phyloP scores from a whole-genome alignment of 768 basidiomycete species.

The Rhodosporidiobolus odoratus region DNA sequence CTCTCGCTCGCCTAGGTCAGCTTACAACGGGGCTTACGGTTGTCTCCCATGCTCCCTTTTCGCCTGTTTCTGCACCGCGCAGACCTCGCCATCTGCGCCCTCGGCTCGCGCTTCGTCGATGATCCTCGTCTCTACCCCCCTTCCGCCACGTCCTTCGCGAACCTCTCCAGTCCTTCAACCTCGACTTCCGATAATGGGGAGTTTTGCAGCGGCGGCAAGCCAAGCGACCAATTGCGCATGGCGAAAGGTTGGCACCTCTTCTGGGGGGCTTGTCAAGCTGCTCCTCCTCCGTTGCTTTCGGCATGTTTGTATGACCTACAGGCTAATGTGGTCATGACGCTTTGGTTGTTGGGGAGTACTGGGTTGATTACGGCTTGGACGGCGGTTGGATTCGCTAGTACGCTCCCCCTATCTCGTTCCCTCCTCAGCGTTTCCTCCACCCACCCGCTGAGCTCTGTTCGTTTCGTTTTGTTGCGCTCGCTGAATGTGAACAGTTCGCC shows the following conservation, averaged over 20 bases:
- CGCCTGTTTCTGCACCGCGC: not conserved
- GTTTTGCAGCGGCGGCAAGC: no score
- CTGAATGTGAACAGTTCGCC: conserved; percentile 59
- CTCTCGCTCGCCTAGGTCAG: no score
- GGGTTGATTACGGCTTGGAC: conserved; percentile 42
- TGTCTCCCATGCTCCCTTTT: no score
- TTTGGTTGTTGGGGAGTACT: conserved; percentile 44
- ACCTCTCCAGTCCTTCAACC: no score
- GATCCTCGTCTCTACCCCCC: conserved; percentile 55
- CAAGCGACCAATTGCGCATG: no score
- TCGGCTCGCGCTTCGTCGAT: conserved; percentile 58
- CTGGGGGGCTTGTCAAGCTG: not conserved
- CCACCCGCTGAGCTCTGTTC: conserved; percentile 26
- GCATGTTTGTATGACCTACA: conserved; percentile 14
- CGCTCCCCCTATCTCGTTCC: conserved; percentile 46
- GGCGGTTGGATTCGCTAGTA: conserved; percentile 10
- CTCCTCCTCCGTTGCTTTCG: not conserved
- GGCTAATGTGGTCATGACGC: conserved; percentile 50
- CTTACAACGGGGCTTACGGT: no score
- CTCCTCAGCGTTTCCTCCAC: conserved; percentile 55
- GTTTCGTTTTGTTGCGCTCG: conserved; percentile 55
- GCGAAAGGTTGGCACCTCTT: conserved; percentile 15
- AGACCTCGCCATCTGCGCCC: conserved; percentile 67
- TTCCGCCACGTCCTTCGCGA: conserved; percentile 41
- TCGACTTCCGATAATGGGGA: no score